Evolutionary conservation across 345 rosid genomes (phyloP).

Genomic region (Linum trigynum): DNA sequence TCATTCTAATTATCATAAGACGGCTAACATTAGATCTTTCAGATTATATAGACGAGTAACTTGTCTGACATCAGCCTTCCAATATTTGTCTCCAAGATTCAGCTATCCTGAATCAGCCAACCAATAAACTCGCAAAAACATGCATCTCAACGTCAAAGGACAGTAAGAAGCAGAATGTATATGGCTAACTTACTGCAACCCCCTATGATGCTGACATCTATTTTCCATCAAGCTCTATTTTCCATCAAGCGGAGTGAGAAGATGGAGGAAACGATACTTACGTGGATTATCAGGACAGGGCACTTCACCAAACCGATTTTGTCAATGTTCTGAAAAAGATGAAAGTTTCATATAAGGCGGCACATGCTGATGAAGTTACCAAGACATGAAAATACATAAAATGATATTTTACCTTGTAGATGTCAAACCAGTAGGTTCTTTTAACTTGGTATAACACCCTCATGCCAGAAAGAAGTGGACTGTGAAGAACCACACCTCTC

Average conservation of each 20-base stretch:
- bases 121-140: neutral
- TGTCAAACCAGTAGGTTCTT: conserved; percentile 92
- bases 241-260: conserved; percentile 1
- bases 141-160: conserved; percentile 1
- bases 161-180: too few relatives aligned
- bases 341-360: conserved; percentile 1
- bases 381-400: conserved; percentile 3
- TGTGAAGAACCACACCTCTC: conserved; percentile 75
- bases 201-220: too few relatives aligned
- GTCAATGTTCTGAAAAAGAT: conserved; percentile 66
- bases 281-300: conserved; percentile 79
- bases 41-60: too few relatives aligned
- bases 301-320: conserved; percentile 69
- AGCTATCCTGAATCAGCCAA: neutral
- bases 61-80: too few relatives aligned
- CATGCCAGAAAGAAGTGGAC: conserved; percentile 87
- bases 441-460: conserved; percentile 89
- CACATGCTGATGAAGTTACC: conserved; percentile 3
- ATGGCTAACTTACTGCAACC: too few relatives aligned
- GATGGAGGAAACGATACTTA: conserved; percentile 32
- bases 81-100: neutral
- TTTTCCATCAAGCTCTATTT: neutral
- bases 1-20: too few relatives aligned
- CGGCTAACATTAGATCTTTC: too few relatives aligned
- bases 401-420: conserved; percentile 55